Evolutionary conservation across 768 basidiomycete species (phyloP).

Genomic region (Lactifluus echinatus): DNA sequence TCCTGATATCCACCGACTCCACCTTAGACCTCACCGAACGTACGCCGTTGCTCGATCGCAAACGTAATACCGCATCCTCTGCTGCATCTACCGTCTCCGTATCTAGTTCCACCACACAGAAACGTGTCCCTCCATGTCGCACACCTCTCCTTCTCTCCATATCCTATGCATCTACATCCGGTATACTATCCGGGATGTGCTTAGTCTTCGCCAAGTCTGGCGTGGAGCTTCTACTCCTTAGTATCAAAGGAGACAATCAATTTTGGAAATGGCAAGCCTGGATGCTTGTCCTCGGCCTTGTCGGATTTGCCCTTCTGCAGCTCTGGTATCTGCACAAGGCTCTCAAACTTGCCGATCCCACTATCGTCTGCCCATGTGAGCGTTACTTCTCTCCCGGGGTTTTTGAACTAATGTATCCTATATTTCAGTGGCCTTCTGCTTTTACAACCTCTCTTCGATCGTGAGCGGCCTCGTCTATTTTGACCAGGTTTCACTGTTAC

Average conservation of each 20-base stretch:
- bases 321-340: conserved; percentile 79
- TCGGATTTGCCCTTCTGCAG: conserved; percentile 70
- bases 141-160: conserved; percentile 62
- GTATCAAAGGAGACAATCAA: conserved; percentile 66
- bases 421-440: conserved; percentile 75
- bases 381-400: neutral
- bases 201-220: conserved; percentile 90
- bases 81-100: conserved; percentile 22
- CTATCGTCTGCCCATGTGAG: conserved; percentile 77
- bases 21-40: conserved; percentile 33
- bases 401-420: neutral
- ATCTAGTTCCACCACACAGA: conserved; percentile 18
- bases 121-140: conserved; percentile 27
- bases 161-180: conserved; percentile 81
- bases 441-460: conserved; percentile 90
- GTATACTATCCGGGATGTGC: conserved; percentile 87
- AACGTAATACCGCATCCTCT: conserved; percentile 30
- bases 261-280: conserved; percentile 81
- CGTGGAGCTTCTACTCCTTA: conserved; percentile 78
- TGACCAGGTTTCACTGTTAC: conserved; percentile 69
- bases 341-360: conserved; percentile 74
- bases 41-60: conserved; percentile 46
- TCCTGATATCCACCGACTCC: conserved; percentile 22
- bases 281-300: conserved; percentile 65
- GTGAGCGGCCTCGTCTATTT: conserved; percentile 87